Evolutionary conservation across 495 filamentous ascomycete genomes (phyloP), one percentile per base, ranked within the genome.

Genomic region (Penicillium cinerascens): DNA sequence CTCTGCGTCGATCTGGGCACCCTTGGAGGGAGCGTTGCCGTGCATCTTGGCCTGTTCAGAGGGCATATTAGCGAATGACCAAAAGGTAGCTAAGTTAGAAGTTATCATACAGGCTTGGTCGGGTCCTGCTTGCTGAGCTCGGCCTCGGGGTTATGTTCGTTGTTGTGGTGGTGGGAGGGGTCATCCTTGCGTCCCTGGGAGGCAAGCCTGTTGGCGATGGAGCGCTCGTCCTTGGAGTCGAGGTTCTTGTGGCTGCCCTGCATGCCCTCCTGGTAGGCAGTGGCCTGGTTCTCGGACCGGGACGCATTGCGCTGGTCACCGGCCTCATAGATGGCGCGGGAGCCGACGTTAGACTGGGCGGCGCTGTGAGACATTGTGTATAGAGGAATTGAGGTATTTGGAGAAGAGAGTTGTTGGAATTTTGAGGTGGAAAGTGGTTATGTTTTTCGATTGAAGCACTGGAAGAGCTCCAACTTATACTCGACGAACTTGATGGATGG

Each of bases 171-270:
- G 47, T 68, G 58, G 8, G 51, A 51, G 44, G 64, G 35, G 23
- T 72, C 57, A 20, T 42, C 22, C 59, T 73, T 81, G 64, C 55
- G 73, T 67, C 39, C 51, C 58, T 87, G 85, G 9, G 82, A 78
- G 7, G 76, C 87, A 23, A 90, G 77, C 61, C 82, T 85, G 76
- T 91, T 90, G 55, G 84, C 85, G 57, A 95, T 91, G 25, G 86
- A 81, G 58, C 89, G 79, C 60, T 89, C 70, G 62, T 92, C 89
- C 80, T 95, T 92, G 16, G 88, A 85, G 58, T 92, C 89, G 48
- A 82, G 79, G 33, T 81, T 76, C 26, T 76, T 70, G 65, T 95
- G 88, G 57, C 84, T 85, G 53, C 85, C 68, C 16, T 72, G 58
- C 59, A 80, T 66, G 23, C 88, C 88, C 70, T 92, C 86, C 42